A percentile compares a stretch with the other conserved stretches of the same genome.
Evolutionary conservation across 441 rosid species (phyloP).

Genomic region (Gossypium trilobum): DNA sequence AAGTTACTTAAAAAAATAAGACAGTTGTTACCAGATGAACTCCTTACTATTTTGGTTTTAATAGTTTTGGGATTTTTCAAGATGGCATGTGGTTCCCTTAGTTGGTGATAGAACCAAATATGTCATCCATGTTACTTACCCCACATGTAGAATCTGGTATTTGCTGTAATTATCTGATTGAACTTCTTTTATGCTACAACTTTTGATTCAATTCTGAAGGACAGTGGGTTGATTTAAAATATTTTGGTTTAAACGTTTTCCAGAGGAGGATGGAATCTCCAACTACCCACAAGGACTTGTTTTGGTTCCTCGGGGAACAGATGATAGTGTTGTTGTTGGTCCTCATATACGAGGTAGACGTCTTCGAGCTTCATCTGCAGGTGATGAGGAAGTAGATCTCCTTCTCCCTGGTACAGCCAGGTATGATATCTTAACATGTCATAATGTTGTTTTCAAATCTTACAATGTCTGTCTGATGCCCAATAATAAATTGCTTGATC

Average conservation of each 20-base stretch:
- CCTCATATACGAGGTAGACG: conserved; percentile 91
- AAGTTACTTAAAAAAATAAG: neutral
- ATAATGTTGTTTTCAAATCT: neutral
- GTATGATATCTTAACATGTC: conserved; percentile 28
- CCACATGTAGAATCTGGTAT: neutral
- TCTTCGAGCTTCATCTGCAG: conserved; percentile 73
- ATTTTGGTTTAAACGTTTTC: conserved; percentile 22
- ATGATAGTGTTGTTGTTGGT: conserved; percentile 61
- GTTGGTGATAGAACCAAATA: neutral
- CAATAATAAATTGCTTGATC: neutral
- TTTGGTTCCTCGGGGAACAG: conserved; percentile 77
- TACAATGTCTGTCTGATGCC: neutral
- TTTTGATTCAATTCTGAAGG: neutral
- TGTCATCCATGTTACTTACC: neutral
- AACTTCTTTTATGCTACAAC: neutral
- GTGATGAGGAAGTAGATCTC: conserved; percentile 93
- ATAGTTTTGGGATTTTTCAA: neutral
- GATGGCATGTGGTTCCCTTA: neutral
- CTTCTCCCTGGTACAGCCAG: conserved; percentile 97
- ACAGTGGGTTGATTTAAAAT: neutral
- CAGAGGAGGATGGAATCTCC: conserved; percentile 73
- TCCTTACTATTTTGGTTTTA: neutral
- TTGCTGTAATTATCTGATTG: neutral
- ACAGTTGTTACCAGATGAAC: neutral
- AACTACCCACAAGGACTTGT: conserved; percentile 85